Conservation (phyloP, 2,329 filamentous ascomycete genomes). For the Periconia digitata region DNA sequence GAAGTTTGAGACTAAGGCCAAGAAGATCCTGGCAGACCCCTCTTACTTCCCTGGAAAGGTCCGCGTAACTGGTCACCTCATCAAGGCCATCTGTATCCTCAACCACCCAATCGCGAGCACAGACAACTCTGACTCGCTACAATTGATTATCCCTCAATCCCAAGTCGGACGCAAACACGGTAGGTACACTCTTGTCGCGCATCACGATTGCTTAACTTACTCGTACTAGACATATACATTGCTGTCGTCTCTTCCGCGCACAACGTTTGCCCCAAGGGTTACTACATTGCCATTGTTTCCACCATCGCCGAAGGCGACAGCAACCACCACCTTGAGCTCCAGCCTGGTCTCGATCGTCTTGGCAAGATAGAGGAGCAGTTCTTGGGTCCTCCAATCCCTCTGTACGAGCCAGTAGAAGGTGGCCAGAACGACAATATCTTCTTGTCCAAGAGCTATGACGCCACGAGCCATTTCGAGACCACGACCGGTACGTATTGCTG, state of each 20-base stretch:
- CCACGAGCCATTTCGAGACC: slow-evolving; percentile 97
- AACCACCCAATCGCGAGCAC: slow-evolving; percentile 94
- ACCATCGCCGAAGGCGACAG: slow-evolving; percentile 90
- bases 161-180: slow-evolving; percentile 96
- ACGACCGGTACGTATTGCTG: slow-evolving; percentile 58
- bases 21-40: slow-evolving; percentile 93
- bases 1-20: slow-evolving; percentile 94
- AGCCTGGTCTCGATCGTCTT: slow-evolving; percentile 87
- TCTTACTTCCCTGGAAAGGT: slow-evolving; percentile 94
- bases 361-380: slow-evolving; percentile 96
- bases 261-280: slow-evolving; percentile 98
- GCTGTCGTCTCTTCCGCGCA: slow-evolving; percentile 93
- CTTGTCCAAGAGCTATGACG: slow-evolving; percentile 98
- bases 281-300: slow-evolving; percentile 98
- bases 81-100: slow-evolving; percentile 96
- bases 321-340: slow-evolving; percentile 95
- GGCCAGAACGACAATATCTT: slow-evolving; percentile 89
- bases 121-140: slow-evolving; percentile 82
- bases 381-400: slow-evolving; percentile 87
- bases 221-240: slow-evolving; percentile 80
- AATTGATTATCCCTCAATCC: slow-evolving; percentile 96
- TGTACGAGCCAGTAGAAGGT: slow-evolving; percentile 86
- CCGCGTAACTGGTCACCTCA: slow-evolving; percentile 81
- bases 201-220: slow-evolving; percentile 9
- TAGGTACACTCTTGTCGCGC: slow-evolving; percentile 40